Evolutionary conservation across 2,329 filamentous ascomycete species (phyloP), one percentile per base, ranked within the genome.

Genomic region (Fusarium dlaminii): DNA sequence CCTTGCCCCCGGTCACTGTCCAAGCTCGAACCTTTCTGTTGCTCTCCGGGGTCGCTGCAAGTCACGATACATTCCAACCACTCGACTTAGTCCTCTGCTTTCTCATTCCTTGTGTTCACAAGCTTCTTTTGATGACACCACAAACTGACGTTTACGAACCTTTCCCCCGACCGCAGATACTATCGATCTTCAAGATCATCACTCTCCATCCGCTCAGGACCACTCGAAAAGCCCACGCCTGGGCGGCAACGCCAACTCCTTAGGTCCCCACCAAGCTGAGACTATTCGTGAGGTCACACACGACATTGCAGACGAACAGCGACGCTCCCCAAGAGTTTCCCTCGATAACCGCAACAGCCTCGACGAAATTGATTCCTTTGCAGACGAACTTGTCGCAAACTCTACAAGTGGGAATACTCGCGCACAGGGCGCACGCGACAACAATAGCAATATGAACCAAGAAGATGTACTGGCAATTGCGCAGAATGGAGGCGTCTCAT

Each of bases 181-280:
- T 72, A 93, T 98, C 84, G 96, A 98, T 85, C 91, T 98, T 59
- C 96, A 98, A 88, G 90, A 94, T 84, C 93, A 91, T 80, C 87
- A 92, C 79, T 87, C 92, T 67, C 94, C 95, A 39, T 96, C 95
- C 51, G 94, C 96, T 43, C 89, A 97, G 85, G 93, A 95, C 81
- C 95, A 97, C 82, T 86, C 88, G 63, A 78, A 77, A 49, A 69
- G 66, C 54, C 70, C 73, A 55, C 63, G 58, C 36, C 39, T 63
- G 56, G 71, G 72, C 27, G 43, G 68, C 29, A 79, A 86, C 85
- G 63, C 70, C 87, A 85, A 74, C 87, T 73, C 67, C 87, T 84
- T 93, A 79, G 93, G 92, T 74, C 91, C 94, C 49, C 95, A 98
- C 81, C 95, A 98, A 84, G 93, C 94, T 76, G 91, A 94, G 78